Base-by-base conservation (phyloP, 2,329 filamentous ascomycete genomes). In the Phialophora macrospora region DNA sequence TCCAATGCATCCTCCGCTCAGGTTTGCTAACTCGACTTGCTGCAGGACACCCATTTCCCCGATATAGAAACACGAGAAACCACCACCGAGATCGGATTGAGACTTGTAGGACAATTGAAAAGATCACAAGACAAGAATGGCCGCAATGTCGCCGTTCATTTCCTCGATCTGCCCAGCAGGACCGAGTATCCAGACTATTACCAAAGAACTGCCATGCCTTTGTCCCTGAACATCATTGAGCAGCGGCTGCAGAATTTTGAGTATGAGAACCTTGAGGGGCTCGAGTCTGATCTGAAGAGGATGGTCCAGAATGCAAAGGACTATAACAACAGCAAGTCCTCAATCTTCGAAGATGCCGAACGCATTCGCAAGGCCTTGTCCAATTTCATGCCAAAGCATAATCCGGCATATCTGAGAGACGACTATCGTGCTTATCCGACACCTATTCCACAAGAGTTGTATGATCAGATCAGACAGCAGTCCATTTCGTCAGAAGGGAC, bases 281-380 rank as follows among this genome's bases (percentile, higher is more conserved):
- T 97, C 12, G 93, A 97, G 77, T 89, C 90, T 74, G 93, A 93
- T 75, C 86, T 94, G 75, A 96, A 95, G 81, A 88, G 92, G 69
- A 90, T 97, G 84, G 90, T 96, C 62, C 85, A 87, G 70, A 97
- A 96, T 74, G 91, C 91, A 41, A 96, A 96, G 77, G 88, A 92
- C 61, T 95, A 87, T 79, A 94, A 94, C 74, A 84, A 88, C 66
- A 89, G 89, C 71, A 85, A 84, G 51, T 92, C 91, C 0, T 80
- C 87, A 64, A 83, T 90, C 44, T 94, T 90, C 74, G 89, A 92
- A 51, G 92, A 97, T 79, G 92, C 93, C 8, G 93, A 97, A 77
- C 87, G 92, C 56, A 86, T 97, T 54, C 86, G 93, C 55, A 97
- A 96, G 79, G 89, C 92, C 2, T 84, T 94, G 48, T 93, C 90